Evolutionary conservation across 192 early-diverging fungal species (phyloP).

Genomic region (Dimargaris verticillata): DNA sequence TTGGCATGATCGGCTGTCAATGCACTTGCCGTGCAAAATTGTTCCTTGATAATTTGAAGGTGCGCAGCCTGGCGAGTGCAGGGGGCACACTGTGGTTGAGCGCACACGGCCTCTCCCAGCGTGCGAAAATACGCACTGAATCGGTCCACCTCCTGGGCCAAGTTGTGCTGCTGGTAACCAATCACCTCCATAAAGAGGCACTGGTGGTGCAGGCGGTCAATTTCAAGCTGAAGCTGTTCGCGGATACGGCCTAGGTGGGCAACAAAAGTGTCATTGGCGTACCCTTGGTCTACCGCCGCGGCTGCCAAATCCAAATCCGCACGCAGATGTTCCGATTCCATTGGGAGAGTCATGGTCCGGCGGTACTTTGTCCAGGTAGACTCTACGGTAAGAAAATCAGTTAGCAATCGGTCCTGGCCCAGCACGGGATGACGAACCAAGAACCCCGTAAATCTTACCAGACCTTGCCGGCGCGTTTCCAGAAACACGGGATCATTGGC

Average conservation of each 20-base stretch:
- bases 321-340: not conserved
- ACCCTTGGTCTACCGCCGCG: not conserved
- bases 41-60: not conserved
- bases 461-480: conserved; percentile 46
- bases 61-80: not conserved
- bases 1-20: not conserved
- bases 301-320: not conserved
- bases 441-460: conserved; percentile 57
- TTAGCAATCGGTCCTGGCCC: conserved; percentile 30
- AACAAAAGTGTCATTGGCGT: not conserved
- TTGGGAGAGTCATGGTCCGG: no score
- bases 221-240: not conserved
- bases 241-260: not conserved
- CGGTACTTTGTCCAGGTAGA: not conserved
- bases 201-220: not conserved
- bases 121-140: not conserved
- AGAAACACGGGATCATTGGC: conserved; percentile 58
- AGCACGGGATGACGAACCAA: conserved; percentile 58
- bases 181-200: not conserved
- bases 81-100: not conserved
- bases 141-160: conserved; percentile 3
- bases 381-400: not conserved
- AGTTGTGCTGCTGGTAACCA: not conserved
- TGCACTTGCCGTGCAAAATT: not conserved
- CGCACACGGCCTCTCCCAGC: not conserved